Evolutionary conservation across 306 rosid species (phyloP).

Genomic region (Citrullus mucosospermus): DNA sequence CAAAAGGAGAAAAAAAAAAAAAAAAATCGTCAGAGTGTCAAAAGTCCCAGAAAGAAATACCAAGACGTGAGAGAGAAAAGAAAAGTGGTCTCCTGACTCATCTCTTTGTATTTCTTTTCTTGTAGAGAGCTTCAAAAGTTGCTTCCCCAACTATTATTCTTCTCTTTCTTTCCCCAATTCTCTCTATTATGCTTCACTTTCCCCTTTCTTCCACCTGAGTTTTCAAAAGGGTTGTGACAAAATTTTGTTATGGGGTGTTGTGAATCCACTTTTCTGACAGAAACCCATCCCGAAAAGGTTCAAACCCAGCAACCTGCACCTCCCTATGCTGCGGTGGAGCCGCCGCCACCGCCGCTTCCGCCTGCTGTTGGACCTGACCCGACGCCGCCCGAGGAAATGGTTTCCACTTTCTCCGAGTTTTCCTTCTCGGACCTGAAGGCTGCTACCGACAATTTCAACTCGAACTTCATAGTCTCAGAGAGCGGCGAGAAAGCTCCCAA

Average conservation of each 20-base stretch:
- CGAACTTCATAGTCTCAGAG: slow-evolving; percentile 74
- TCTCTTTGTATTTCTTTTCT: background rate
- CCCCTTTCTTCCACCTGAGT: background rate
- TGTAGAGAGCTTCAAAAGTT: background rate
- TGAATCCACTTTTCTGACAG: slow-evolving; percentile 28
- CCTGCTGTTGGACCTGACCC: slow-evolving; percentile 20
- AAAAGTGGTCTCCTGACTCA: background rate
- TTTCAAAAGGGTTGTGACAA: background rate
- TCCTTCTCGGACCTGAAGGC: slow-evolving; percentile 58
- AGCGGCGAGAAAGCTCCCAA: slow-evolving; percentile 88
- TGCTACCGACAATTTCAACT: slow-evolving; percentile 76
- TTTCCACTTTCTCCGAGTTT: slow-evolving; percentile 59
- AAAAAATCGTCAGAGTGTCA: background rate
- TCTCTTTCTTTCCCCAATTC: background rate
- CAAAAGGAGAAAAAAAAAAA: no score
- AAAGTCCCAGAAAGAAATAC: background rate
- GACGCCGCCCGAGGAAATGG: slow-evolving; percentile 10
- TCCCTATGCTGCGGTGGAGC: slow-evolving; percentile 7
- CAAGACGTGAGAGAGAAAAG: background rate
- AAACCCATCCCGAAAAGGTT: slow-evolving; percentile 32
- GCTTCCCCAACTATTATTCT: background rate
- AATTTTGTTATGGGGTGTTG: slow-evolving; percentile 41
- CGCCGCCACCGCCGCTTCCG: slow-evolving; percentile 16
- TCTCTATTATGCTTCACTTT: background rate
- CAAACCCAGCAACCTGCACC: slow-evolving; percentile 17